Evolutionary conservation across 2,329 filamentous ascomycete genomes (phyloP).

Genomic region (Aureobasidium melanogenum): DNA sequence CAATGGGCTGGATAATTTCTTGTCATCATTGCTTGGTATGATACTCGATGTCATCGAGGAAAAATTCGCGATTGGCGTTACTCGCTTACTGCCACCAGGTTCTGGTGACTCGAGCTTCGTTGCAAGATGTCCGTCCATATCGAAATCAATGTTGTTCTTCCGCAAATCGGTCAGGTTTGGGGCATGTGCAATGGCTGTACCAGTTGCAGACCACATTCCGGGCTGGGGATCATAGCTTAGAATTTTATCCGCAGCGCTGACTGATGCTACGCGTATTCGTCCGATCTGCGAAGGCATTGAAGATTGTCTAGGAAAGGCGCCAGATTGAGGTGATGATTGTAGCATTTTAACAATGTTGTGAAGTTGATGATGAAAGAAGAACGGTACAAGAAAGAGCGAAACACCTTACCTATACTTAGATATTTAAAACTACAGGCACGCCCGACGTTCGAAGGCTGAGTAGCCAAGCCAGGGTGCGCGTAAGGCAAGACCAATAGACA

Average conservation of each 20-base stretch:
- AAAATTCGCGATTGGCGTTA: not conserved
- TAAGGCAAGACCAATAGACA: not conserved
- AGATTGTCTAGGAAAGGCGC: not conserved
- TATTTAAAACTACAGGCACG: not conserved
- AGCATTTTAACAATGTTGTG: not conserved
- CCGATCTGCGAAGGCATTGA: not conserved
- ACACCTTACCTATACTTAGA: not conserved
- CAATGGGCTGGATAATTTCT: not conserved
- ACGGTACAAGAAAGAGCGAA: not conserved
- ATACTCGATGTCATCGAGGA: not conserved
- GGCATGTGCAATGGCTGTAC: slow-evolving; percentile 30
- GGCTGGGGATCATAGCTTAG: slow-evolving; percentile 24
- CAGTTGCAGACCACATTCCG: slow-evolving; percentile 39
- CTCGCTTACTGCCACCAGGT: not conserved
- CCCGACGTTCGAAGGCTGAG: not conserved
- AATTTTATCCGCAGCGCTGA: slow-evolving; percentile 10
- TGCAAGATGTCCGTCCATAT: slow-evolving; percentile 1
- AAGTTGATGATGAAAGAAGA: not conserved
- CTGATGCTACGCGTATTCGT: not conserved
- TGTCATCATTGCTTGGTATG: not conserved
- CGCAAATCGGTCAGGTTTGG: slow-evolving; percentile 35
- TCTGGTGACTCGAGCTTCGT: not conserved
- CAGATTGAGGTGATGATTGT: not conserved
- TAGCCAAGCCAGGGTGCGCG: not conserved
- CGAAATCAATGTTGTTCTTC: not conserved